Base-by-base conservation (phyloP, 805 yeast species). In the Candida qinlingensis region DNA sequence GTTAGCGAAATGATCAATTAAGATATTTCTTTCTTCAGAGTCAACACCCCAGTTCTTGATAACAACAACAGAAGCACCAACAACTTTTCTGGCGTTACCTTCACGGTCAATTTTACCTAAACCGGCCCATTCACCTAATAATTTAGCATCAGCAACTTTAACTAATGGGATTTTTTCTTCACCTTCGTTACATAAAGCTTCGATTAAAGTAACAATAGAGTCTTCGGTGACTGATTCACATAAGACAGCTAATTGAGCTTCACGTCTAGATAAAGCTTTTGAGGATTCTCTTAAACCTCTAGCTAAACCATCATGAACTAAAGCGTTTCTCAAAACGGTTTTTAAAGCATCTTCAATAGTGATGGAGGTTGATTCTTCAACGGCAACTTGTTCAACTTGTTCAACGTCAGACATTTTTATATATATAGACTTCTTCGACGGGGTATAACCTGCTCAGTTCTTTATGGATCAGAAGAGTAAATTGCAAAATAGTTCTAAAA, bases 111-210 rank as follows among this genome's bases (percentile, higher is more conserved):
- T 85, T 80, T 90, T 89, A 82, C 97, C 94, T 67, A 94, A 83
- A 87, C 99, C 99, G 71, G 98, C 98, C 99, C 99, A 94, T 83
- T 94, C 98, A 84, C 99, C 99, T 73, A 94, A 85, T 81, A 89
- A 87, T 86, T 94, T 94, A 72, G 98, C 97, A 73, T 94, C 99
- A 67, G 98, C 87, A 67, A 94, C 98, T 87, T 94, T 94, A 86
- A 94, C 87, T 77, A 94, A 82, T 69, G 99, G 98, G 65, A 92
- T 89, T 80, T 88, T 87, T 77, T 84, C 81, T 73, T 88, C 96
- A 71, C 95, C 89, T 79, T 89, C 96, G 82, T 91, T 88, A 83
- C 98, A 92, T 72, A 94, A 85, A 80, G 97, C 98, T 86, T 94
- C 98, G 69, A 94, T 94, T 74, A 94, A 87, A 80, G 91, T 90